These are phyloP conservation scores for Phialemonium atrogriseum DNA, from an alignment of 2,329 filamentous ascomycete species.

Conservation along the genomic window DNA sequence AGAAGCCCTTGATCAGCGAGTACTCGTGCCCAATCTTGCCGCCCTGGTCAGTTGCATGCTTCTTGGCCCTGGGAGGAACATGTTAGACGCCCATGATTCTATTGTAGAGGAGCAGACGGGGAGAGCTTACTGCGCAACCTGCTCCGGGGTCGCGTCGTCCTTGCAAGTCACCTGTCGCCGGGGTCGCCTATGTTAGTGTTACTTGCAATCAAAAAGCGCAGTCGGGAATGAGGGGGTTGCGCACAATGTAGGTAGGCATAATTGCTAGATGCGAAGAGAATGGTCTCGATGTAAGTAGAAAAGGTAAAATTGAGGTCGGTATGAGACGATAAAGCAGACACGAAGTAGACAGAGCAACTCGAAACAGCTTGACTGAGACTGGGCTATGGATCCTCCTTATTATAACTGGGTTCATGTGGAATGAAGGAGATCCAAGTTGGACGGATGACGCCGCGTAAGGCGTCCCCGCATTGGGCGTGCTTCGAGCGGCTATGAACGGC, in stretches of 20 bases:
- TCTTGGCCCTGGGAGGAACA: constrained; percentile 57
- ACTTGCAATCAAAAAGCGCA: not conserved
- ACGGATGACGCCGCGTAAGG: no score
- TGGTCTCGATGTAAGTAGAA: no score
- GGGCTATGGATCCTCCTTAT: no score
- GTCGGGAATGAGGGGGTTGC: constrained; percentile 7
- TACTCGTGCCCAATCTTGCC: constrained; percentile 81
- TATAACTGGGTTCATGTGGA: no score
- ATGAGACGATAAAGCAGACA: no score
- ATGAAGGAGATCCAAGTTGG: no score
- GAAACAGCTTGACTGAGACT: no score
- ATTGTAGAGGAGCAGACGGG: not conserved
- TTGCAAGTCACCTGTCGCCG: constrained; percentile 81
- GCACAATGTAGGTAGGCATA: constrained; percentile 51
- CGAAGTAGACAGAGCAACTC: no score
- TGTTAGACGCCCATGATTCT: not conserved
- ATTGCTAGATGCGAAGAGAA: constrained; percentile 14
- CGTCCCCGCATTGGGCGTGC: no score
- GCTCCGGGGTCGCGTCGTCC: constrained; percentile 53
- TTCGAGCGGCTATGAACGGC: no score
- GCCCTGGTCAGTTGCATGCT: constrained; percentile 64
- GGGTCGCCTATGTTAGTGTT: no score
- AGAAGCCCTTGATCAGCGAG: constrained; percentile 83
- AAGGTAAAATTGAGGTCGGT: no score
- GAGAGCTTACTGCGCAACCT: constrained; percentile 56